phyloP scores from a whole-genome alignment of 1,284 basidiomycete genomes.

The Trichosporon ovoides region DNA sequence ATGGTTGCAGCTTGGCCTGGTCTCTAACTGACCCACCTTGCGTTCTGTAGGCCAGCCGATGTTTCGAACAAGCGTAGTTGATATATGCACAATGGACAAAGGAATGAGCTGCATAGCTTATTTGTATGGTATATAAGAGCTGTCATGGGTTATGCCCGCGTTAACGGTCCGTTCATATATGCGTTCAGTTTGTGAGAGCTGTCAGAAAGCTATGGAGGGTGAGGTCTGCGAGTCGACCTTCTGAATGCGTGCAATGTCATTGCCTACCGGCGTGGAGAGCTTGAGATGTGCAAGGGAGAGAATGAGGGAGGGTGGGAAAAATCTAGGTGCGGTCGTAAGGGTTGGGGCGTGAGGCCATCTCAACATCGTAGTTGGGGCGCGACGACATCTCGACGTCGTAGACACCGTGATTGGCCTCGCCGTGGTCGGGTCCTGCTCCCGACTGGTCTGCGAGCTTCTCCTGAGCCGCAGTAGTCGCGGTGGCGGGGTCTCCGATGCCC shows the following conservation, averaged over 20 bases:
- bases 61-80: neutral
- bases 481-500: constrained; percentile 68
- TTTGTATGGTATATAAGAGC: neutral
- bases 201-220: constrained; percentile 7
- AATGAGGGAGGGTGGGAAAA: neutral
- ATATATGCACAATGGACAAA: neutral
- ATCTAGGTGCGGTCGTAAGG: neutral
- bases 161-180: constrained; percentile 16
- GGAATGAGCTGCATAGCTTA: neutral
- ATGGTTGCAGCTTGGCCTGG: constrained; percentile 55
- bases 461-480: constrained; percentile 38
- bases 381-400: constrained; percentile 39
- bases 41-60: too few species aligned
- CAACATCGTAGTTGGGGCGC: constrained; percentile 9
- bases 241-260: constrained; percentile 9
- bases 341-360: too few species aligned
- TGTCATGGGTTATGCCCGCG: neutral
- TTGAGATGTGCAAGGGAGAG: neutral
- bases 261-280: neutral
- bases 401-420: constrained; percentile 20
- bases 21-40: constrained; percentile 18
- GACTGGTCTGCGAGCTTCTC: constrained; percentile 25
- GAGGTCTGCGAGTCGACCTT: neutral
- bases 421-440: constrained; percentile 16
- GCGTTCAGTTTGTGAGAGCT: constrained; percentile 10